Conservation (phyloP, 768 basidiomycete genomes). For the Lanmaoa rubissima region DNA sequence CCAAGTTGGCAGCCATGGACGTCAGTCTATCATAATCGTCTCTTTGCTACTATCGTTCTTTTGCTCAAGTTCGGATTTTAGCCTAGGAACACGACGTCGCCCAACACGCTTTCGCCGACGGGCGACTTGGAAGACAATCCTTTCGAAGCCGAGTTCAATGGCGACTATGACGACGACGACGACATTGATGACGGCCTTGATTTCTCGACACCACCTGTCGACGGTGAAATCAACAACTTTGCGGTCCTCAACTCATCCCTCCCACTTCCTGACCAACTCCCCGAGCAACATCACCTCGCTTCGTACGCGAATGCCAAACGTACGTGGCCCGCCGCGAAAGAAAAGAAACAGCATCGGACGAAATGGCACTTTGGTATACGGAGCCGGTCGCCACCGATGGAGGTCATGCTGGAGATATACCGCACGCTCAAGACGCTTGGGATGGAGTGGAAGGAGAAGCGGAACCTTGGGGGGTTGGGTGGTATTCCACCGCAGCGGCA, state of each 20-base stretch:
- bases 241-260: slow-evolving; percentile 90
- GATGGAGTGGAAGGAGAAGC: slow-evolving; percentile 98
- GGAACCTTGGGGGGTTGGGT: slow-evolving; percentile 69
- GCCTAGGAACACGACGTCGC: slow-evolving; percentile 72
- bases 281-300: slow-evolving; percentile 69
- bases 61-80: slow-evolving; percentile 27
- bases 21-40: slow-evolving; percentile 46
- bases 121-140: slow-evolving; percentile 71
- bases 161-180: slow-evolving; percentile 42
- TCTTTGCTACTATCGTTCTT: neutral
- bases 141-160: slow-evolving; percentile 71
- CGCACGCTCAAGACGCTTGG: slow-evolving; percentile 83
- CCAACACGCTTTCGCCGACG: slow-evolving; percentile 62
- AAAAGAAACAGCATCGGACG: slow-evolving; percentile 73
- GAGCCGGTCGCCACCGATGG: slow-evolving; percentile 93
- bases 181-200: slow-evolving; percentile 57
- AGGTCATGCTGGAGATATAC: slow-evolving; percentile 99
- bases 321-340: slow-evolving; percentile 45
- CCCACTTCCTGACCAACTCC: slow-evolving; percentile 62
- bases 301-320: slow-evolving; percentile 57
- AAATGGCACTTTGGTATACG: slow-evolving; percentile 99
- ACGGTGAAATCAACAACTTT: slow-evolving; percentile 56
- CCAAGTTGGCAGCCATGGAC: slow-evolving; percentile 75
- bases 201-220: slow-evolving; percentile 40
- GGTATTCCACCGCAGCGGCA: slow-evolving; percentile 39